Evolutionary conservation across 169 alveolate genomes (phyloP).

Genomic region (Besnoitia besnoiti): DNA sequence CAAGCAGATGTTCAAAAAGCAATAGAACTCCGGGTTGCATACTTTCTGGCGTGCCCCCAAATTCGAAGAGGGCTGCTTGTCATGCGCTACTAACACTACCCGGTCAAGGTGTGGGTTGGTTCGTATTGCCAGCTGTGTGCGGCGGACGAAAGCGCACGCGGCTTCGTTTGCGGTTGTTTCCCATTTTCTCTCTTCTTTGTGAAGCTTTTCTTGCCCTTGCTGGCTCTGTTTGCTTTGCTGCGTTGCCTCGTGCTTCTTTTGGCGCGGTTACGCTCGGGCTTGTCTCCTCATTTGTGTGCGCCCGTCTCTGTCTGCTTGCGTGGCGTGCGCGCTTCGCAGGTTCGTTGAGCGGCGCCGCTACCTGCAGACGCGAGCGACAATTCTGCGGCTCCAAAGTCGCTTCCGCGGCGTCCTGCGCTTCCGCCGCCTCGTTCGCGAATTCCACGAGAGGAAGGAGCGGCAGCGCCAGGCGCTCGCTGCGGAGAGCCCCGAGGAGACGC

Average conservation of each 20-base stretch:
- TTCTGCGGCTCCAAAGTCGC: not conserved
- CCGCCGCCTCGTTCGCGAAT: not conserved
- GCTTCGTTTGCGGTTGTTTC: too few relatives aligned
- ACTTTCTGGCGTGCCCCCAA: not conserved
- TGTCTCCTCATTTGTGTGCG: not conserved
- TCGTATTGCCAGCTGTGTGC: too few relatives aligned
- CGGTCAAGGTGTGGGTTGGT: too few relatives aligned
- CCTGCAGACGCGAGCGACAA: conserved; percentile 11
- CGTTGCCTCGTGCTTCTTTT: not conserved
- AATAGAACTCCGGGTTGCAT: not conserved
- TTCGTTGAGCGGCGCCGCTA: conserved; percentile 10
- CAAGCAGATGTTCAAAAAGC: not conserved
- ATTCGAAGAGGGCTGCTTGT: too few relatives aligned
- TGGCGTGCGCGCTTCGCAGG: not conserved
- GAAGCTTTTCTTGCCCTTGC: not conserved
- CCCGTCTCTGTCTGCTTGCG: not conserved
- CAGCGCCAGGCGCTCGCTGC: too few relatives aligned
- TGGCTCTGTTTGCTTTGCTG: not conserved
- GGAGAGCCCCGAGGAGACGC: not conserved
- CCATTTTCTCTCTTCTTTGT: too few relatives aligned
- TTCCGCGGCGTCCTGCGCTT: conserved; percentile 19
- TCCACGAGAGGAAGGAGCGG: not conserved
- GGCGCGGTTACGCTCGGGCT: not conserved
- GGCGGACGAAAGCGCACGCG: too few relatives aligned
- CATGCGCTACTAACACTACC: too few relatives aligned